Evolutionary conservation across 2,329 filamentous ascomycete genomes (phyloP).

Genomic region (Cladophialophora chaetospira): DNA sequence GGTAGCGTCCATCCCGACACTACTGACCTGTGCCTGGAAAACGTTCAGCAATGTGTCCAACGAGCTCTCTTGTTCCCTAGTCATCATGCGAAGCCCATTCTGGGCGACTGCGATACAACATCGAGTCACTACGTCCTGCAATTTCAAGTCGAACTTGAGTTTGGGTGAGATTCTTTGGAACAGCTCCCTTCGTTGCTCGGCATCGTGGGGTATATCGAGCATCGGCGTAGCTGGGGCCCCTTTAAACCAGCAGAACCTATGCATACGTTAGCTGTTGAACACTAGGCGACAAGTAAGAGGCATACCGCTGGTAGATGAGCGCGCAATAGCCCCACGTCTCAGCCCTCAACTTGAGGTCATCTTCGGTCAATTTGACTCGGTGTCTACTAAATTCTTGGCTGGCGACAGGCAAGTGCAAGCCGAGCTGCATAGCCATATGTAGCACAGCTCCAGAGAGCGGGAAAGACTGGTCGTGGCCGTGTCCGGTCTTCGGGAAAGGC

Average conservation of each 20-base stretch:
- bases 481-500: slow-evolving; percentile 43
- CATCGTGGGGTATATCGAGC: slow-evolving; percentile 41
- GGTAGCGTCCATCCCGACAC: slow-evolving; percentile 39
- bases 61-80: slow-evolving; percentile 42
- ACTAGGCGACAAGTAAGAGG: neutral
- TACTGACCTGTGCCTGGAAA: slow-evolving; percentile 42
- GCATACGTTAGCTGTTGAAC: neutral
- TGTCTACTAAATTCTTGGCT: slow-evolving; percentile 46
- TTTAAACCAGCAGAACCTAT: slow-evolving; percentile 42
- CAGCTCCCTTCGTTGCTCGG: slow-evolving; percentile 38
- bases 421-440: slow-evolving; percentile 48
- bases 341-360: slow-evolving; percentile 41
- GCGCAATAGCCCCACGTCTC: slow-evolving; percentile 46
- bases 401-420: slow-evolving; percentile 46
- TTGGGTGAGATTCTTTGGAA: slow-evolving; percentile 40
- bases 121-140: slow-evolving; percentile 41
- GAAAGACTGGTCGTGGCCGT: slow-evolving; percentile 40
- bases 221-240: slow-evolving; percentile 42
- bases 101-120: slow-evolving; percentile 42
- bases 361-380: slow-evolving; percentile 38
- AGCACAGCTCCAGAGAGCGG: slow-evolving; percentile 42
- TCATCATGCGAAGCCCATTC: slow-evolving; percentile 44
- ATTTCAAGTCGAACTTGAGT: slow-evolving; percentile 42
- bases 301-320: slow-evolving; percentile 44
- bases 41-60: slow-evolving; percentile 42